These are phyloP conservation scores for Ceriops decandra DNA, from an alignment of 345 rosid genomes.

Conservation along the genomic window DNA sequence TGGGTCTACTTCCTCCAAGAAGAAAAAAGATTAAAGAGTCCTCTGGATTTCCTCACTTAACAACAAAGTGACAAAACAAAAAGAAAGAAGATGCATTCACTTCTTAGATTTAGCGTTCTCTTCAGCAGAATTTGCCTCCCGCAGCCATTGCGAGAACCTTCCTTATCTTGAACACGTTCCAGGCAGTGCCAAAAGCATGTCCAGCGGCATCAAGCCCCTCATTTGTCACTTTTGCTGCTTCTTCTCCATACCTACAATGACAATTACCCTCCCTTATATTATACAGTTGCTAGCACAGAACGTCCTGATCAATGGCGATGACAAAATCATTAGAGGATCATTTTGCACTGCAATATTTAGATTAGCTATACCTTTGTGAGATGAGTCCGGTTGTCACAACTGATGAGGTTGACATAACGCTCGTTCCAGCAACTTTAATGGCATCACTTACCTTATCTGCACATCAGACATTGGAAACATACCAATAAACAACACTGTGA, in stretches of 20 bases:
- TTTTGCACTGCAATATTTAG: too few species aligned
- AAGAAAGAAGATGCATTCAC: neutral
- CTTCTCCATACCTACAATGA: slow-evolving; percentile 65
- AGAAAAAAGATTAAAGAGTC: neutral
- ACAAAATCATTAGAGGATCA: neutral
- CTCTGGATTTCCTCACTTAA: neutral
- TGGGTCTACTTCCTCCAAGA: neutral
- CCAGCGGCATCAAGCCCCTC: slow-evolving; percentile 89
- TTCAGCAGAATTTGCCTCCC: slow-evolving; percentile 38
- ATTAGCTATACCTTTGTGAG: slow-evolving; percentile 50
- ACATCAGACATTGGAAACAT: neutral
- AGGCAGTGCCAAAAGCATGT: slow-evolving; percentile 83
- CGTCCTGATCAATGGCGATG: neutral
- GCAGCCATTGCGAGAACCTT: slow-evolving; percentile 77
- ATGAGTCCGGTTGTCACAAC: slow-evolving; percentile 83
- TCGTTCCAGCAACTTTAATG: slow-evolving; percentile 86
- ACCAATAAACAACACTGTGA: neutral
- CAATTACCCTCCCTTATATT: neutral
- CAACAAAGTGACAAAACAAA: neutral
- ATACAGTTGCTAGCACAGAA: neutral
- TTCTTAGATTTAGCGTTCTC: slow-evolving; percentile 42
- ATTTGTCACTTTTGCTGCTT: slow-evolving; percentile 63
- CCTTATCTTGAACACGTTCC: slow-evolving; percentile 88
- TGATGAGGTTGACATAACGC: slow-evolving; percentile 83
- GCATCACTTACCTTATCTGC: slow-evolving; percentile 77